phyloP scores from a whole-genome alignment of 257 asterid genomes.

The Plectranthus barbatus region DNA sequence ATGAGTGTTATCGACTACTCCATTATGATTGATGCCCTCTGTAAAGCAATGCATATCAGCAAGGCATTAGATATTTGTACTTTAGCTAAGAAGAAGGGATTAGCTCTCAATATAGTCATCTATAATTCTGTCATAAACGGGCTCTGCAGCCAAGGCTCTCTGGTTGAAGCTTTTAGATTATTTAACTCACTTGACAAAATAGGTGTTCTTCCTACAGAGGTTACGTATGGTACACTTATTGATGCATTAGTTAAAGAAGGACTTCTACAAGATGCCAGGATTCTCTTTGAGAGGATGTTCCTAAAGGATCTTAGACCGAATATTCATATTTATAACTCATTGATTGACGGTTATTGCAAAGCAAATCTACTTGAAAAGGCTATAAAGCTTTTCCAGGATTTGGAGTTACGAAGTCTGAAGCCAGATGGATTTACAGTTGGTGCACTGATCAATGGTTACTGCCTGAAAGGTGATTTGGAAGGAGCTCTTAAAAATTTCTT shows the following conservation, averaged over 20 bases:
- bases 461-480: slow-evolving; percentile 81
- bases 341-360: slow-evolving; percentile 74
- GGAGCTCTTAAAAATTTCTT: slow-evolving; percentile 61
- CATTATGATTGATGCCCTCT: slow-evolving; percentile 51
- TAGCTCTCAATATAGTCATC: slow-evolving; percentile 43
- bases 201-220: slow-evolving; percentile 50
- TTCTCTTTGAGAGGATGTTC: slow-evolving; percentile 61
- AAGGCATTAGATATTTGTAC: slow-evolving; percentile 62
- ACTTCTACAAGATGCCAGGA: slow-evolving; percentile 48
- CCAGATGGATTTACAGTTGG: slow-evolving; percentile 81
- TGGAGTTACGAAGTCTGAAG: slow-evolving; percentile 38
- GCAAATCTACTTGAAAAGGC: slow-evolving; percentile 53
- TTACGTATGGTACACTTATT: slow-evolving; percentile 73
- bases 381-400: slow-evolving; percentile 44
- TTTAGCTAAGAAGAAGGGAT: slow-evolving; percentile 40
- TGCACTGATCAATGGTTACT: slow-evolving; percentile 63
- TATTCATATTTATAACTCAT: slow-evolving; percentile 58
- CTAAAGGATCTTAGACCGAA: slow-evolving; percentile 38
- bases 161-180: slow-evolving; percentile 79
- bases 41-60: slow-evolving; percentile 48
- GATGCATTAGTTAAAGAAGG: slow-evolving; percentile 70
- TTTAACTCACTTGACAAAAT: slow-evolving; percentile 62
- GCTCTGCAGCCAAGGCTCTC: slow-evolving; percentile 68
- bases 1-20: slow-evolving; percentile 49
- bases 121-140: slow-evolving; percentile 71